Base-by-base conservation (phyloP, 306 rosid species). In the Pachyrhizus erosus region DNA sequence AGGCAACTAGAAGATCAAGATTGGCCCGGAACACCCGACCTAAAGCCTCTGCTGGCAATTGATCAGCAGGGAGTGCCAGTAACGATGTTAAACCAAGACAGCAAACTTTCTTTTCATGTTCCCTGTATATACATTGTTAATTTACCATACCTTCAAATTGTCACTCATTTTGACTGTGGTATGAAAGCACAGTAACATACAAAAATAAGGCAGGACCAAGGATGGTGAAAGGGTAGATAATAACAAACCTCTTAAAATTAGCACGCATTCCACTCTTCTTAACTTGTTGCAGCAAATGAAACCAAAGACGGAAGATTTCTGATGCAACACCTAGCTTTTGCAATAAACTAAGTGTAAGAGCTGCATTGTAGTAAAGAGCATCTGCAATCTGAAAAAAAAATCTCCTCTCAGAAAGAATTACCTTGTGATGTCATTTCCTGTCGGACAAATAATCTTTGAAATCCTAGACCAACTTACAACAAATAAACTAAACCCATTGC, bases 71-170 rank as follows among this genome's bases (percentile, higher is more conserved):
- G 70, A 95, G 93, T 46, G 92, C 82, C 79, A 95, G 82, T 62
- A 95, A 82, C 0, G 99, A 95, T 54, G 96, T 93, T 87, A 95
- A 89, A 65, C 99, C 99, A 89, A 95, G 85, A 89, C 98, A 93
- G 88, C 99, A 93, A 60, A 95, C 93, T 73, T 93, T 95, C 83
- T 95, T 95, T 70, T 90, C 96, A 84, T 95, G 96, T 86, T 93
- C 97, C 90, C 99, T 95, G 91, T 78, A 89, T 67, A 65, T 75
- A 46, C 48, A 54, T 73, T 31, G 65, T 37, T 68, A 46, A 58
- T 34, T 49, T 21, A 52, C 43, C 24, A 81, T 8, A 71, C 69
- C 26, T 55, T 26, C 73, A 81, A 39, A 58, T 43, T 70, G 74
- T 52, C 61, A 45, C 57, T 14, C 13, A 62, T 40, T 33, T 46